Percentiles rank a stretch among this genome's conserved stretches.
These are phyloP conservation scores for Serendipita sp. DNA, from an alignment of 768 basidiomycete species.

Conservation along the genomic window DNA sequence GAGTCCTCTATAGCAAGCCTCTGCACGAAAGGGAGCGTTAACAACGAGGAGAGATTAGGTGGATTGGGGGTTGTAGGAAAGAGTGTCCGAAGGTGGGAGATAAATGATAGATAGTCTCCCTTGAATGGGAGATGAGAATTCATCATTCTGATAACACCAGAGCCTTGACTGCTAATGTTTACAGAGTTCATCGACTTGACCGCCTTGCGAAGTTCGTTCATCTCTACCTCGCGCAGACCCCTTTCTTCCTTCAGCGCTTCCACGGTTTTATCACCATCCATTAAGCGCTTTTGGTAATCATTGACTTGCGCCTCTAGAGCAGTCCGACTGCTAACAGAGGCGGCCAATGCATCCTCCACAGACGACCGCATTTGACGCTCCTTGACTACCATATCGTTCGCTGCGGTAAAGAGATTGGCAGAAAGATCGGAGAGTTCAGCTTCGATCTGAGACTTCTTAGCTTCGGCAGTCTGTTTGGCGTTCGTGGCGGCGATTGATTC, in stretches of 20 bases:
- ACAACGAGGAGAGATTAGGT: conserved; percentile 56
- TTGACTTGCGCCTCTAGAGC: conserved; percentile 11
- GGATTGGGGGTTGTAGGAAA: conserved; percentile 43
- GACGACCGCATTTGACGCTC: conserved; percentile 49
- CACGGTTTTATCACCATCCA: conserved; percentile 65
- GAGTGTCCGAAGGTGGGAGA: conserved; percentile 57
- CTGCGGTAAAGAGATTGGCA: conserved; percentile 75
- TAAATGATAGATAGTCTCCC: conserved; percentile 56
- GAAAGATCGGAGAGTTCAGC: conserved; percentile 90
- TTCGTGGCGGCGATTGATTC: background rate
- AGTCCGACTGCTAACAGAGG: background rate
- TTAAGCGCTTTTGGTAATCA: conserved; percentile 55
- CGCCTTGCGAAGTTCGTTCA: conserved; percentile 27
- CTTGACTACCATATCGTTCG: conserved; percentile 96
- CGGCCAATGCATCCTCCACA: background rate
- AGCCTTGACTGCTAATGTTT: conserved; percentile 7
- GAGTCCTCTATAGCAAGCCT: conserved; percentile 69
- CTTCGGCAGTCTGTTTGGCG: conserved; percentile 34
- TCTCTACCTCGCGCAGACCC: conserved; percentile 39
- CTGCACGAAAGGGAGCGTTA: conserved; percentile 61
- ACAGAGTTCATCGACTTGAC: background rate
- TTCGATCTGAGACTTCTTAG: conserved; percentile 67
- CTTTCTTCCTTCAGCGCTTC: conserved; percentile 55
- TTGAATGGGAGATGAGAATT: conserved; percentile 59
- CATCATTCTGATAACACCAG: conserved; percentile 31